Conservation (phyloP, 2,329 filamentous ascomycete genomes). For the Cytospora piceae region DNA sequence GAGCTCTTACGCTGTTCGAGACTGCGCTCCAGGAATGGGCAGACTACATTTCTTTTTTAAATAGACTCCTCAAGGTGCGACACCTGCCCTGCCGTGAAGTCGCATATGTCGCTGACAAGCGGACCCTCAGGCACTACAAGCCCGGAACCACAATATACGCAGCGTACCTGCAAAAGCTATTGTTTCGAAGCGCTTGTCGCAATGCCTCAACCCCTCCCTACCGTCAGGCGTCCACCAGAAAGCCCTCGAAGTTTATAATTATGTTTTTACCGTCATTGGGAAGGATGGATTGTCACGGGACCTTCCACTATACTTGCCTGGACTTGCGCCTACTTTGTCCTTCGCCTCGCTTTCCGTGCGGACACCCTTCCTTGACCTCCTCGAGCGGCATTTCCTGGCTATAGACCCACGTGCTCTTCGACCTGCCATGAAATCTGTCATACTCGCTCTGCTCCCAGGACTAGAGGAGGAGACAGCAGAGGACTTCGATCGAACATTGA, state of each 20-base stretch:
- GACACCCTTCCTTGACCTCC: constrained; percentile 79
- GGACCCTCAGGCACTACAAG: constrained; percentile 76
- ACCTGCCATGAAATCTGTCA: constrained; percentile 86
- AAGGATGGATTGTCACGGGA: constrained; percentile 79
- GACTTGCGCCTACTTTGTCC: constrained; percentile 84
- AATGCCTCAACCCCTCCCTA: constrained; percentile 90
- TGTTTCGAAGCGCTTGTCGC: constrained; percentile 88
- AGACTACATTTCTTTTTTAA: constrained; percentile 97
- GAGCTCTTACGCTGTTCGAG: constrained; percentile 87
- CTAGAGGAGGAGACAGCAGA: constrained; percentile 96
- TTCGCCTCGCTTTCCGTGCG: constrained; percentile 94
- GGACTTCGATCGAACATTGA: constrained; percentile 88
- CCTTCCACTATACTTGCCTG: constrained; percentile 85
- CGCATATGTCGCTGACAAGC: constrained; percentile 35
- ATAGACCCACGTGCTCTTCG: constrained; percentile 73
- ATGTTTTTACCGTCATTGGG: constrained; percentile 85
- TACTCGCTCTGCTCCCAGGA: constrained; percentile 86
- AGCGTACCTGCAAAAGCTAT: constrained; percentile 79
- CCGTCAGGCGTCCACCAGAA: constrained; percentile 98
- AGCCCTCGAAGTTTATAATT: constrained; percentile 88
- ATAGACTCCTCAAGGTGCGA: constrained; percentile 80
- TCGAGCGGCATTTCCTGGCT: constrained; percentile 78
- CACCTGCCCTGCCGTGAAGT: constrained; percentile 11
- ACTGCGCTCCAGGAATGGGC: constrained; percentile 97
- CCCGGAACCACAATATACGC: constrained; percentile 72